Evolutionary conservation across 768 basidiomycete genomes (phyloP).

Genomic region (Auricularia cornea): DNA sequence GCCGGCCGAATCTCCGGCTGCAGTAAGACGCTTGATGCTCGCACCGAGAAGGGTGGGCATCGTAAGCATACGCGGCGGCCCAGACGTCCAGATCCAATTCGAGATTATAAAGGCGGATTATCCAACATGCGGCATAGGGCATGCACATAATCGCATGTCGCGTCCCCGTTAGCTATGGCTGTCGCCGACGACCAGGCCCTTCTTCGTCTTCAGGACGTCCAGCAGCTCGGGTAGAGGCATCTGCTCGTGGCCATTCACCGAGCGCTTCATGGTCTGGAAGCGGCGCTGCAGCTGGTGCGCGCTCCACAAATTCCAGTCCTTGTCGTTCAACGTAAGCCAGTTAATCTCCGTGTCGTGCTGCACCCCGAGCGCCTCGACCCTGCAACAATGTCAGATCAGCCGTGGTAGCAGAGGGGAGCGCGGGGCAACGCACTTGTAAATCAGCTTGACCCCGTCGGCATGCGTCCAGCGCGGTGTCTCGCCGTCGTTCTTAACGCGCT

Average conservation of each 20-base stretch:
- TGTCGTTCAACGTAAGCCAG: slow-evolving; percentile 69
- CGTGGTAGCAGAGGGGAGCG: slow-evolving; percentile 4
- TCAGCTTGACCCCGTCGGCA: slow-evolving; percentile 69
- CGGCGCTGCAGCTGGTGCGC: slow-evolving; percentile 70
- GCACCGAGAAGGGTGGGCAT: too few relatives aligned
- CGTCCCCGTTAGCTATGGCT: neutral
- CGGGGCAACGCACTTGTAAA: slow-evolving; percentile 56
- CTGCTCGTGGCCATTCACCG: slow-evolving; percentile 68
- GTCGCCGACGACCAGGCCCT: slow-evolving; percentile 22
- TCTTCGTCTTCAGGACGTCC: slow-evolving; percentile 70
- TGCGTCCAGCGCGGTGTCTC: slow-evolving; percentile 63
- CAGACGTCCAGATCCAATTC: too few relatives aligned
- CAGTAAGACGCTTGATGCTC: too few relatives aligned
- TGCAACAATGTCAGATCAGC: slow-evolving; percentile 20
- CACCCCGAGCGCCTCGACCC: slow-evolving; percentile 66
- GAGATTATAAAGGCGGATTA: too few relatives aligned
- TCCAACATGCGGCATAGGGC: too few relatives aligned
- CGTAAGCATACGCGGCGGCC: too few relatives aligned
- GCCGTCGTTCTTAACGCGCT: slow-evolving; percentile 65
- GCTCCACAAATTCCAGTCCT: slow-evolving; percentile 79
- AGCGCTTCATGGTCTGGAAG: slow-evolving; percentile 71
- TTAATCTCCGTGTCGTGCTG: slow-evolving; percentile 77
- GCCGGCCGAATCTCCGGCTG: too few relatives aligned
- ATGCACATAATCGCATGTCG: too few relatives aligned
- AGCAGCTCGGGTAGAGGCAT: slow-evolving; percentile 65